Evolutionary conservation across 352 stramenopile genomes (phyloP).

Genomic region (Phytophthora podocarpi): DNA sequence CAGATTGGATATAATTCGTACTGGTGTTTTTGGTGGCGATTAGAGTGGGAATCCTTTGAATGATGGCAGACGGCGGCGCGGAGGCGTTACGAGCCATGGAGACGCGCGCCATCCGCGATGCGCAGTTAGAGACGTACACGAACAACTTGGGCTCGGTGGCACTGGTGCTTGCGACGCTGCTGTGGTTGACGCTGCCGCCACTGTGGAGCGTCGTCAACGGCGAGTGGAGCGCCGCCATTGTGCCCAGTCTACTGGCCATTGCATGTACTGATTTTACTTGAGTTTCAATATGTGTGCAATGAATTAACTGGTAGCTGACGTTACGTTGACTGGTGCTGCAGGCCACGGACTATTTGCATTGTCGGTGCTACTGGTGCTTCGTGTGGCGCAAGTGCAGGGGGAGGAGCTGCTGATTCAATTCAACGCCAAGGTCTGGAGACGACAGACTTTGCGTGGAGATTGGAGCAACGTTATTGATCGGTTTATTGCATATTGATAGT

Average conservation of each 20-base stretch:
- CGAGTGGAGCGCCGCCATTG: constrained; percentile 65
- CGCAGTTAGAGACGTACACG: constrained; percentile 69
- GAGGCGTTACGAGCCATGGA: constrained; percentile 64
- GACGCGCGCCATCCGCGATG: constrained; percentile 65
- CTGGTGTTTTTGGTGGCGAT: constrained; percentile 17
- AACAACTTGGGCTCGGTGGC: constrained; percentile 50
- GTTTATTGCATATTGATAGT: constrained; percentile 26
- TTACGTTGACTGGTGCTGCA: constrained; percentile 6
- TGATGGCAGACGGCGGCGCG: constrained; percentile 23
- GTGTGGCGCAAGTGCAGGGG: constrained; percentile 71
- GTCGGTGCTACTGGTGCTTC: constrained; percentile 58
- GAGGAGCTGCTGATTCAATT: constrained; percentile 68
- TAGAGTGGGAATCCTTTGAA: constrained; percentile 1
- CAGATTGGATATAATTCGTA: constrained; percentile 20
- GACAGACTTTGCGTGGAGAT: not conserved
- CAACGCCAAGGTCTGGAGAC: constrained; percentile 45
- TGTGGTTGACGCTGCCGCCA: constrained; percentile 64
- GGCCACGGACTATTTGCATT: constrained; percentile 59
- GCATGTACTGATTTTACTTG: constrained; percentile 34
- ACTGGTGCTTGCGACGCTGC: constrained; percentile 40
- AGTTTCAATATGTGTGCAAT: too few relatives aligned
- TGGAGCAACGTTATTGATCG: not conserved
- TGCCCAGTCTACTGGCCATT: constrained; percentile 63
- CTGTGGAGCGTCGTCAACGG: constrained; percentile 76
- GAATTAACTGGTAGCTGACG: constrained; percentile 1